Evolutionary conservation across 2,329 filamentous ascomycete species (phyloP).

Genomic region (Aspergillus flavus): DNA sequence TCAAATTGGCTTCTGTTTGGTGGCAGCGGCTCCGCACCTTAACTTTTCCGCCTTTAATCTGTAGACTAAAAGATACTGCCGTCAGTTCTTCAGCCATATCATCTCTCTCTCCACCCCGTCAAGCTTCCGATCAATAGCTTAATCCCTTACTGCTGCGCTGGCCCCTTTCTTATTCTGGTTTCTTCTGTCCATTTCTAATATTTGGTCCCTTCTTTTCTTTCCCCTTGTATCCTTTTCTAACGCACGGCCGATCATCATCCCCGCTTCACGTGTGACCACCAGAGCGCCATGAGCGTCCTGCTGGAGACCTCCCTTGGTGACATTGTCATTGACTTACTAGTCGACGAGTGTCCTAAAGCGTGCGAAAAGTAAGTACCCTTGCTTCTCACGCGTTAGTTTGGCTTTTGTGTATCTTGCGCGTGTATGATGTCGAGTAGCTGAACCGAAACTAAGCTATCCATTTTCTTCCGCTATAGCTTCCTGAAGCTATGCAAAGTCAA

Average conservation of each 20-base stretch:
- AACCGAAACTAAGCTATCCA: slow-evolving; percentile 58
- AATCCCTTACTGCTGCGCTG: not conserved
- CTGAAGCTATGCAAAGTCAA: slow-evolving; percentile 98
- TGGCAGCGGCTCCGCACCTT: slow-evolving; percentile 12
- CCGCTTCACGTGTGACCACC: slow-evolving; percentile 15
- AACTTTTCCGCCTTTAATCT: not conserved
- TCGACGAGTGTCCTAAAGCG: slow-evolving; percentile 84
- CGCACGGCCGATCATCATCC: slow-evolving; percentile 22
- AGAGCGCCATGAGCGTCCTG: slow-evolving; percentile 76
- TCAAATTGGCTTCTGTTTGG: not conserved
- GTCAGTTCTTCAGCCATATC: not conserved
- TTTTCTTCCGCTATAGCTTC: slow-evolving; percentile 64
- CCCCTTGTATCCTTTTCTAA: slow-evolving; percentile 9
- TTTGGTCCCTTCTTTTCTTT: slow-evolving; percentile 3
- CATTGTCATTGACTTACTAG: slow-evolving; percentile 88
- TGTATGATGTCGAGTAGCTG: slow-evolving; percentile 50
- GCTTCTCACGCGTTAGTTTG: not conserved
- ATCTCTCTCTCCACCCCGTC: not conserved
- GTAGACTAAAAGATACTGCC: slow-evolving; percentile 1
- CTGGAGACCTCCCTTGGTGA: slow-evolving; percentile 92
- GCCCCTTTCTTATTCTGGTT: not conserved
- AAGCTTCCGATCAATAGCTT: not conserved
- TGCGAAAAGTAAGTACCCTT: slow-evolving; percentile 86
- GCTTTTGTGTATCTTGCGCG: slow-evolving; percentile 11
- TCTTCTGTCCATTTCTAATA: not conserved